Conservation (phyloP, 2,329 filamentous ascomycete genomes). For the Colletotrichum sp. region DNA sequence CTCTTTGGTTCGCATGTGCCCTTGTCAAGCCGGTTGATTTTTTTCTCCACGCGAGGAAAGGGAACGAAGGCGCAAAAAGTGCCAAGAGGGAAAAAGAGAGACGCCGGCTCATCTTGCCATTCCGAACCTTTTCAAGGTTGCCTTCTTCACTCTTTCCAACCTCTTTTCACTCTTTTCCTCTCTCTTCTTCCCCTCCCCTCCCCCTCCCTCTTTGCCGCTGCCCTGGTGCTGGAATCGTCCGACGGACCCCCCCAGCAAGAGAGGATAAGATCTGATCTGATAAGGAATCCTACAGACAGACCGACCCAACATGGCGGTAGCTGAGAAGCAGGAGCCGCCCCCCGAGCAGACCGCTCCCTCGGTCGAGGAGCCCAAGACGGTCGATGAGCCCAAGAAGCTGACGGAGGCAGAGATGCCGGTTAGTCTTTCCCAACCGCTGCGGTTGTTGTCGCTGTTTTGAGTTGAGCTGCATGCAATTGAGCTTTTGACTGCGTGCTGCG, state of each 20-base stretch:
- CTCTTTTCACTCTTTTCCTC: not conserved
- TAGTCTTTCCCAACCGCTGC: slow-evolving; percentile 1
- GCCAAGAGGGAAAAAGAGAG: not conserved
- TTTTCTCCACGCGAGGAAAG: not conserved
- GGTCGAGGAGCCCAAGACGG: not conserved
- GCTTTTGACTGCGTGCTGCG: not conserved
- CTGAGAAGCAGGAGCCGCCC: slow-evolving; percentile 6
- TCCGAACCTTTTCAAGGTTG: not conserved
- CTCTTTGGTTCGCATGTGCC: not conserved
- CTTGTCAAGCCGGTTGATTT: not conserved
- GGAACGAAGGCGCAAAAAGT: not conserved
- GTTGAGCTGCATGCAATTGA: not conserved
- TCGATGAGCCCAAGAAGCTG: not conserved
- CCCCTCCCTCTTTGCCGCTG: not conserved
- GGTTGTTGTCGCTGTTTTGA: not conserved
- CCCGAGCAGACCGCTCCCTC: not conserved
- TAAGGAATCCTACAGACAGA: not conserved
- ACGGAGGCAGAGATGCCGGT: slow-evolving; percentile 7
- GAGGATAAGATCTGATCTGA: slow-evolving; percentile 11
- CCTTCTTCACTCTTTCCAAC: not conserved
- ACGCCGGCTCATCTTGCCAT: slow-evolving; percentile 6
- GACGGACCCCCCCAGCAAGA: not conserved
- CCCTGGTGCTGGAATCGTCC: not conserved
- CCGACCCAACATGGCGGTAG: not conserved
- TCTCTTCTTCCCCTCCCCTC: not conserved